These are phyloP conservation scores for Craterostigma plantagineum DNA, from an alignment of 257 asterid genomes.

Conservation along the genomic window DNA sequence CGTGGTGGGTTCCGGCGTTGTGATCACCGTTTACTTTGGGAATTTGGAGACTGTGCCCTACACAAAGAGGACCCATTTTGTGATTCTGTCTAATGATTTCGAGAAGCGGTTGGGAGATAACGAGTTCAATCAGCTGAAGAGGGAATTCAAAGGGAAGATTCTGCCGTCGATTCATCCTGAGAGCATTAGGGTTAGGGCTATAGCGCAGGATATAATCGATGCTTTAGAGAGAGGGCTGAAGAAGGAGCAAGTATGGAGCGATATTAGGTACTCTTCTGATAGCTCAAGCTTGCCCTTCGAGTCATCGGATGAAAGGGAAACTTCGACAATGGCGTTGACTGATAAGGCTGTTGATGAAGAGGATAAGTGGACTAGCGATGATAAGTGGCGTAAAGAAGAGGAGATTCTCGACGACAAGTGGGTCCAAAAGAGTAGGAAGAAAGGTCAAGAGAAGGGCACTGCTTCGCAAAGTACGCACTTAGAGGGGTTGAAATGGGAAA, in stretches of 20 bases:
- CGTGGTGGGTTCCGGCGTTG: conserved; percentile 53
- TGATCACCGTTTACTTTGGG: conserved; percentile 50
- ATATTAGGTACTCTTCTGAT: conserved; percentile 36
- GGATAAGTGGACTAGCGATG: conserved; percentile 40
- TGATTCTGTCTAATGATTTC: conserved; percentile 36
- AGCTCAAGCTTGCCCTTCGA: conserved; percentile 9
- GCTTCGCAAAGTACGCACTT: conserved; percentile 38
- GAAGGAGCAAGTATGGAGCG: conserved; percentile 70
- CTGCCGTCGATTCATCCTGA: conserved; percentile 86
- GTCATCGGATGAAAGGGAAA: conserved; percentile 15
- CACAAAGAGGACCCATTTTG: conserved; percentile 77
- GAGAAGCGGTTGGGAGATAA: conserved; percentile 55
- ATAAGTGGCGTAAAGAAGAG: conserved; percentile 57
- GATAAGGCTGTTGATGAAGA: conserved; percentile 18
- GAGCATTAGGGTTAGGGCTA: conserved; percentile 53
- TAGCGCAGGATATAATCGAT: conserved; percentile 54
- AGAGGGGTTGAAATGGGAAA: conserved; percentile 88
- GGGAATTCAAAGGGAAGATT: conserved; percentile 42
- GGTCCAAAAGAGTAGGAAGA: conserved; percentile 64
- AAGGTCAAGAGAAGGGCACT: conserved; percentile 45
- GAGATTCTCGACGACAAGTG: conserved; percentile 76
- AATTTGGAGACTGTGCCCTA: conserved; percentile 72
- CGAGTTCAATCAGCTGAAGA: conserved; percentile 35
- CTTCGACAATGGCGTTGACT: conserved; percentile 16
- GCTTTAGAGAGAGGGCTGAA: conserved; percentile 70